Evolutionary conservation across 164 flowering plant species (phyloP), one percentile per base, ranked within the genome.

Genomic region (Aristolochia californica): DNA sequence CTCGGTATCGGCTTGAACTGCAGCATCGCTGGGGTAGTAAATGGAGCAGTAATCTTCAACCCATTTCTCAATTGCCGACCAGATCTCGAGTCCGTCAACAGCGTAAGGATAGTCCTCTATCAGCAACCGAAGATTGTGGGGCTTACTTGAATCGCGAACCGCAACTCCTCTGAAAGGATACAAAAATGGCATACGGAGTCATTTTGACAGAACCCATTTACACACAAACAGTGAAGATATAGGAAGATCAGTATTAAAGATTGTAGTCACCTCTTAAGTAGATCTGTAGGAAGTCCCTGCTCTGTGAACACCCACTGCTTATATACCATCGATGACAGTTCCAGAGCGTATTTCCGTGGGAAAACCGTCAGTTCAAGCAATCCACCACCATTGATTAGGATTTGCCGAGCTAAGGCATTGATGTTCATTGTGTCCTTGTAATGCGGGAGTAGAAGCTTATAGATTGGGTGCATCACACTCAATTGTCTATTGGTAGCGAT

Each of bases 51-150:
- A 88, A 5, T 88, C 87, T 0, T 53, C 55, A 11, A 87, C 93
- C 95, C 95, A 91, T 5, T 59, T 70, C 64, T 83, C 74, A 27
- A 86, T 91, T 18, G 95, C 90, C 13, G 77, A 74, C 95, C 95
- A 88, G 59, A 91, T 82, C 54, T 88, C 84, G 0, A 86, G 79
- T 47, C 98, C 93, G 57, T 91, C 96, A 5, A 82, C 89, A 5
- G 96, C 96, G 61, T 63, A 88, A 0, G 97, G 97, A 65, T 91
- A 88, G 62, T 88, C 94, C 67, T 85, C 79, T 18, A 88, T 78
- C 60, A 82, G 61, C 25, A 91, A 84, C 57, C 72, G 74, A 20
- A 88, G 78, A 22, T 84, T 84, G 47, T 79, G 80, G 7, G 80
- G 93, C 45, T 51, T 25, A 27, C 57, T 71, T n/a, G 77, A 34